Evolutionary conservation across 2,329 filamentous ascomycete genomes (phyloP).

Genomic region (Periconia macrospinosa): DNA sequence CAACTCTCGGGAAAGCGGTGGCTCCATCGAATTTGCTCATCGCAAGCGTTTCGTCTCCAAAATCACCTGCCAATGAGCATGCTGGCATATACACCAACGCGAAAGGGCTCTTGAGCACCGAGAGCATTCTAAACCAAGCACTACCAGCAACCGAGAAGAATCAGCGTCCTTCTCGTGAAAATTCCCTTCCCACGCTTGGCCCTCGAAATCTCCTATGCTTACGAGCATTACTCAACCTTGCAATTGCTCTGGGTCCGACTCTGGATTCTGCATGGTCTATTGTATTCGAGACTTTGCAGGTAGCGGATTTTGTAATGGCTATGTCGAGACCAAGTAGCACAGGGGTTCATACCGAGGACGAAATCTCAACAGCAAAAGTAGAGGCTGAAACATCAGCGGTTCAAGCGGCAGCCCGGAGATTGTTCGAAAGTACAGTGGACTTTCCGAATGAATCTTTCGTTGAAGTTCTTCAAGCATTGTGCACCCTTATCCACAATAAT

Average conservation of each 20-base stretch:
- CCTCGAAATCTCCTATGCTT: conserved; percentile 89
- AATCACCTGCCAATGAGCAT: conserved; percentile 52
- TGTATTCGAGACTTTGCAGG: conserved; percentile 85
- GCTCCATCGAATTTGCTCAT: conserved; percentile 74
- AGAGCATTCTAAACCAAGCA: conserved; percentile 65
- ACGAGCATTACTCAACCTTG: conserved; percentile 87
- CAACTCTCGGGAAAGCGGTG: conserved; percentile 88
- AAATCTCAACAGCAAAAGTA: conserved; percentile 48
- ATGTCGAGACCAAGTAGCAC: conserved; percentile 30
- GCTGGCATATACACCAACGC: conserved; percentile 69
- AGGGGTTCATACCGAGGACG: conserved; percentile 23
- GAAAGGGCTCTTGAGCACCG: conserved; percentile 72
- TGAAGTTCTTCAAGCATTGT: conserved; percentile 75
- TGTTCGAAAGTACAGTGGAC: conserved; percentile 90
- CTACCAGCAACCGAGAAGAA: conserved; percentile 61
- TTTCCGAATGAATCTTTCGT: conserved; percentile 83
- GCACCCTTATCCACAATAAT: conserved; percentile 57
- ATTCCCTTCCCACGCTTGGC: conserved; percentile 61
- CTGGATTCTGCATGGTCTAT: conserved; percentile 86
- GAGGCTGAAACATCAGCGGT: conserved; percentile 83
- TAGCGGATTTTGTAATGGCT: conserved; percentile 83
- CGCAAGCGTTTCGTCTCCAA: conserved; percentile 40
- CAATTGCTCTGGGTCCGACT: conserved; percentile 90
- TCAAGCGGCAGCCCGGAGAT: conserved; percentile 78
- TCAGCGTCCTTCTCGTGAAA: conserved; percentile 60